Evolutionary conservation across 768 basidiomycete species (phyloP).

Genomic region (Cystobasidiopsis lactophilus): DNA sequence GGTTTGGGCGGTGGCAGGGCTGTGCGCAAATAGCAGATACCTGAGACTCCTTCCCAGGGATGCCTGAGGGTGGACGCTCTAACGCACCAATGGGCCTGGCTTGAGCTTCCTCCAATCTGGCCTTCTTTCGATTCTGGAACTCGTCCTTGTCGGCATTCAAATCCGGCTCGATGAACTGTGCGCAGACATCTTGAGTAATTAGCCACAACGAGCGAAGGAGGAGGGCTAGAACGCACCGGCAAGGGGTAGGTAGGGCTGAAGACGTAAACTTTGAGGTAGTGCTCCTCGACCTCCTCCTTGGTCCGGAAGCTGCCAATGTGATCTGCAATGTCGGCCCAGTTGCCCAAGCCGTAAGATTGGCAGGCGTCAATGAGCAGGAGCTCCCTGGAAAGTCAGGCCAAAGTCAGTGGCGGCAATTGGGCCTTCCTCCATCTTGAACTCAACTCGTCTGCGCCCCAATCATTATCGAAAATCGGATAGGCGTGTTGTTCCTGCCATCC

Average conservation of each 20-base stretch:
- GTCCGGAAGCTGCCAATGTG: conserved; percentile 72
- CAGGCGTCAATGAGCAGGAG: conserved; percentile 72
- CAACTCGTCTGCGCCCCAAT: conserved; percentile 98
- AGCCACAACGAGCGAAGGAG: too few species aligned
- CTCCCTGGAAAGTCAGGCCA: conserved; percentile 35
- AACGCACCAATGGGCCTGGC: conserved; percentile 23
- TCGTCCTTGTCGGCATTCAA: conserved; percentile 41
- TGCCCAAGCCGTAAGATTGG: conserved; percentile 66
- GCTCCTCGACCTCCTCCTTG: conserved; percentile 75
- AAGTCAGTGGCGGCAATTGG: background rate
- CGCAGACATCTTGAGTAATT: background rate
- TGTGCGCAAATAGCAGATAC: conserved; percentile 17
- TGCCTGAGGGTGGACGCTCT: conserved; percentile 26
- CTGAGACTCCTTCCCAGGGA: conserved; percentile 3
- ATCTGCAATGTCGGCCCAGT: conserved; percentile 84
- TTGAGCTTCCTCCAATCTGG: conserved; percentile 57
- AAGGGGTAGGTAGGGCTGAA: conserved; percentile 56
- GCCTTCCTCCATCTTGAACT: conserved; percentile 21
- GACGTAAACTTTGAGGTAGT: conserved; percentile 64
- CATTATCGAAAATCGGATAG: conserved; percentile 78
- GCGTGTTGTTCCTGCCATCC: conserved; percentile 83
- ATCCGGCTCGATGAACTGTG: conserved; percentile 6
- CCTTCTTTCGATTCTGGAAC: conserved; percentile 72
- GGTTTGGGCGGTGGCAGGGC: conserved; percentile 36
- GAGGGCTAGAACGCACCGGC: conserved; percentile 38